phyloP scores from a whole-genome alignment of 805 yeast species.

The Candida xyloterini region DNA sequence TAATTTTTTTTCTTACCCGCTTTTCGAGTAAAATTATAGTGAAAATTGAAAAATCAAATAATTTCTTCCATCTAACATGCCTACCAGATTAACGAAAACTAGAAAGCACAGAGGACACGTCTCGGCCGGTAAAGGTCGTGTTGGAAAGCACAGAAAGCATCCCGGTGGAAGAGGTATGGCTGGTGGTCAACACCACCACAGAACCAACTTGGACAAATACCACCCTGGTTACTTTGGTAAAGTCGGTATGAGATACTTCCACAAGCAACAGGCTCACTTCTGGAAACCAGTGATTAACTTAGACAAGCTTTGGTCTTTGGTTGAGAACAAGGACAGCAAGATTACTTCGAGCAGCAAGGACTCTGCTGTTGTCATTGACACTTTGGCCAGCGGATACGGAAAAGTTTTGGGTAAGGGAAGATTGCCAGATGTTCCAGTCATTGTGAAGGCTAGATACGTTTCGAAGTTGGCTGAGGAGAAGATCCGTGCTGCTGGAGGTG shows the following conservation, averaged over 20 bases:
- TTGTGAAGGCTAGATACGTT: conserved; percentile 99
- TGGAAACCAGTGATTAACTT: conserved; percentile 98
- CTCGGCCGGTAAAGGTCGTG: conserved; percentile 99
- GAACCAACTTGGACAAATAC: conserved; percentile 99
- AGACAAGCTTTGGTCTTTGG: conserved; percentile 97
- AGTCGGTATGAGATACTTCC: conserved; percentile 99
- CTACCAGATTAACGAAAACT: conserved; percentile 98
- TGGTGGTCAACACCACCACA: conserved; percentile 99
- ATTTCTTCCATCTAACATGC: conserved; percentile 53
- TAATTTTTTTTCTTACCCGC: conserved; percentile 13
- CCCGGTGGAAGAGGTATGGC: conserved; percentile 99
- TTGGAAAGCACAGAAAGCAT: conserved; percentile 99
- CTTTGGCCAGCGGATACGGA: conserved; percentile 99
- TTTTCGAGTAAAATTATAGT: conserved; percentile 8
- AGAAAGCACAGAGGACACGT: conserved; percentile 99
- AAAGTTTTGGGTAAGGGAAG: conserved; percentile 99
- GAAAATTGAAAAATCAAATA: conserved; percentile 8
- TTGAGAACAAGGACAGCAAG: conserved; percentile 93
- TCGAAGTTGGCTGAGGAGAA: conserved; percentile 99
- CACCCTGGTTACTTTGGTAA: conserved; percentile 99
- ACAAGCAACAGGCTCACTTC: conserved; percentile 89
- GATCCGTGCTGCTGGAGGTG: conserved; percentile 99
- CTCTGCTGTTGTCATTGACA: conserved; percentile 98
- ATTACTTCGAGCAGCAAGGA: conserved; percentile 77
- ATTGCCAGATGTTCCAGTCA: conserved; percentile 96